Percentiles rank a stretch among this genome's conserved stretches.
These are phyloP conservation scores for Auricularia sp. DNA, from an alignment of 768 basidiomycete genomes.

Conservation along the genomic window DNA sequence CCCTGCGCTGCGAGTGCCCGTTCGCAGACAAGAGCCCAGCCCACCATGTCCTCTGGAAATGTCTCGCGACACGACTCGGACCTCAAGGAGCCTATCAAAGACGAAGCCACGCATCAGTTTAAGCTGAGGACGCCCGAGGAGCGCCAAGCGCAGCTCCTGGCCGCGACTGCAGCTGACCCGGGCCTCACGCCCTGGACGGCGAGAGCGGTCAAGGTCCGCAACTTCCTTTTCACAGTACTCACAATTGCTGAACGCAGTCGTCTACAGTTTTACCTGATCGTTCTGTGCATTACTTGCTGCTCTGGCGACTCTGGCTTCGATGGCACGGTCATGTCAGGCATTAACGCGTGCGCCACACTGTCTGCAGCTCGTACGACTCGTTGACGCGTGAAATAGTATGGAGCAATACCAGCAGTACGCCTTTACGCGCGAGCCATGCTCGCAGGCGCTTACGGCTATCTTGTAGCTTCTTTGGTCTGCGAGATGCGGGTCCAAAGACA, in stretches of 20 bases:
- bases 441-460: neutral
- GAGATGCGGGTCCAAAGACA: conserved; percentile 32
- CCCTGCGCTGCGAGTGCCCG: too few relatives aligned
- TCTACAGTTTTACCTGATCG: conserved; percentile 33
- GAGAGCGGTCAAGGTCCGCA: conserved; percentile 28
- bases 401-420: conserved; percentile 21
- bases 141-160: conserved; percentile 29
- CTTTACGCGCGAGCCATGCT: neutral
- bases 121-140: conserved; percentile 23
- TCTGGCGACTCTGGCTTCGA: conserved; percentile 42
- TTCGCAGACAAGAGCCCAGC: neutral
- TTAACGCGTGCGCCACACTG: conserved; percentile 21
- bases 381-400: conserved; percentile 23
- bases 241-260: neutral
- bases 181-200: conserved; percentile 28
- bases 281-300: conserved; percentile 38
- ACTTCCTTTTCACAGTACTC: neutral
- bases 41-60: neutral
- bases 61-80: neutral
- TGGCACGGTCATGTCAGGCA: conserved; percentile 42
- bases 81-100: neutral
- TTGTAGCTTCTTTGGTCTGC: conserved; percentile 33
- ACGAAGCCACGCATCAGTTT: neutral
- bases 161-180: conserved; percentile 32
- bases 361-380: neutral